Conservation (phyloP, 805 yeast genomes). For the Phaffomyces opuntiae region DNA sequence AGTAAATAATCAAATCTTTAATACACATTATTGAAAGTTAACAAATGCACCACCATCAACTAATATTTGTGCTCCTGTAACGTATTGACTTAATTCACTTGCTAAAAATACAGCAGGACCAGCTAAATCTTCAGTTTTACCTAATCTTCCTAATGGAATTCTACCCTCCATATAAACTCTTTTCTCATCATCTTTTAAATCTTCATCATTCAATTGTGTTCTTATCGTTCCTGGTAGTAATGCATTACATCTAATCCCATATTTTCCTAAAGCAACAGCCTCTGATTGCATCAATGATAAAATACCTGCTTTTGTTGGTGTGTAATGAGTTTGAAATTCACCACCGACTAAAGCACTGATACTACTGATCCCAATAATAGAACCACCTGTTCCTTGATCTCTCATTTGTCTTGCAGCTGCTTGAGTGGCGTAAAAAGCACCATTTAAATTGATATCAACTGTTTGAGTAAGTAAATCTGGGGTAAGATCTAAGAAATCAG, state of each 20-base stretch:
- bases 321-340: slow-evolving; percentile 37
- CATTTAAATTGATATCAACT: slow-evolving; percentile 34
- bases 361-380: slow-evolving; percentile 37
- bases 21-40: slow-evolving; percentile 29
- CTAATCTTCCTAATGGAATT: slow-evolving; percentile 34
- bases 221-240: slow-evolving; percentile 39
- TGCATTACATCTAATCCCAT: slow-evolving; percentile 39
- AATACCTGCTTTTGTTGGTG: slow-evolving; percentile 44
- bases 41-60: slow-evolving; percentile 43
- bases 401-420: slow-evolving; percentile 41
- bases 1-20: background rate
- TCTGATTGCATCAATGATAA: slow-evolving; percentile 36
- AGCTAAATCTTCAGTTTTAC: slow-evolving; percentile 31
- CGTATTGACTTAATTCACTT: slow-evolving; percentile 29
- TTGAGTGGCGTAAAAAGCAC: slow-evolving; percentile 38
- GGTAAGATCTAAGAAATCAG: slow-evolving; percentile 34
- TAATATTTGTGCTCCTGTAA: slow-evolving; percentile 36
- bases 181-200: slow-evolving; percentile 30
- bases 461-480: slow-evolving; percentile 31
- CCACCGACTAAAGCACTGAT: slow-evolving; percentile 42
- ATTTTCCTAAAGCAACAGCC: slow-evolving; percentile 37
- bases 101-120: slow-evolving; percentile 38
- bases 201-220: slow-evolving; percentile 37
- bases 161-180: slow-evolving; percentile 32
- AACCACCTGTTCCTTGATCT: slow-evolving; percentile 39